Percentiles rank a stretch among this genome's conserved stretches.
Evolutionary conservation across 441 rosid species (phyloP).

Genomic region (Theobroma grandiflorum): DNA sequence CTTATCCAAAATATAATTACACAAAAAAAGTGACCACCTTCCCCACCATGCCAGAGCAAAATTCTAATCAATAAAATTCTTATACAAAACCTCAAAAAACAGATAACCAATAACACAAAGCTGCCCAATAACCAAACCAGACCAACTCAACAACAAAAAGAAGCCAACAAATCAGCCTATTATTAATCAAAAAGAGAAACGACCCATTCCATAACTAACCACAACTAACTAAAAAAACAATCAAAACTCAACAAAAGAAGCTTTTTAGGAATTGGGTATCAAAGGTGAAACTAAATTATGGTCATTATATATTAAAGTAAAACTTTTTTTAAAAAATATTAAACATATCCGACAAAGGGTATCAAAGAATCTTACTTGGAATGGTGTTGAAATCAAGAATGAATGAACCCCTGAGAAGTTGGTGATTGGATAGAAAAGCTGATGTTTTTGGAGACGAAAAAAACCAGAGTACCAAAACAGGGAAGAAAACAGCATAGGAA

Average conservation of each 20-base stretch:
- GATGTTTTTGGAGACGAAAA: slow-evolving; percentile 6
- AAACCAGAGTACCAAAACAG: slow-evolving; percentile 1
- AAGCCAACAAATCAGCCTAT: slow-evolving; percentile 1
- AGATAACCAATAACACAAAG: slow-evolving; percentile 14
- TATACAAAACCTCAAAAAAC: slow-evolving; percentile 6
- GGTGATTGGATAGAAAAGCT: slow-evolving; percentile 31
- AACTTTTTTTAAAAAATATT: neutral
- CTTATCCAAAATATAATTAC: neutral
- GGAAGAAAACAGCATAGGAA: neutral
- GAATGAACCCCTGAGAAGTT: slow-evolving; percentile 17
- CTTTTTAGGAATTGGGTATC: slow-evolving; percentile 23
- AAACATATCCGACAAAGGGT: neutral
- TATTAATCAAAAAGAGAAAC: slow-evolving; percentile 21
- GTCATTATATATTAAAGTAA: neutral
- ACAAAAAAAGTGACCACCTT: neutral
- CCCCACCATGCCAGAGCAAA: neutral
- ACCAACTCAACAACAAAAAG: slow-evolving; percentile 20
- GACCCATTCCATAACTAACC: slow-evolving; percentile 32
- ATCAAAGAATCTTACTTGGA: slow-evolving; percentile 38
- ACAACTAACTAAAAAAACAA: neutral
- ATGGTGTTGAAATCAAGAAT: slow-evolving; percentile 21
- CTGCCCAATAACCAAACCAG: slow-evolving; percentile 14
- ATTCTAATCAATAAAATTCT: slow-evolving; percentile 7
- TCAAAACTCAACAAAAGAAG: slow-evolving; percentile 19
- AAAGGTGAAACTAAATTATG: slow-evolving; percentile 13